These are phyloP conservation scores for Rhodotorula babjevae DNA, from an alignment of 768 basidiomycete genomes.

Conservation along the genomic window DNA sequence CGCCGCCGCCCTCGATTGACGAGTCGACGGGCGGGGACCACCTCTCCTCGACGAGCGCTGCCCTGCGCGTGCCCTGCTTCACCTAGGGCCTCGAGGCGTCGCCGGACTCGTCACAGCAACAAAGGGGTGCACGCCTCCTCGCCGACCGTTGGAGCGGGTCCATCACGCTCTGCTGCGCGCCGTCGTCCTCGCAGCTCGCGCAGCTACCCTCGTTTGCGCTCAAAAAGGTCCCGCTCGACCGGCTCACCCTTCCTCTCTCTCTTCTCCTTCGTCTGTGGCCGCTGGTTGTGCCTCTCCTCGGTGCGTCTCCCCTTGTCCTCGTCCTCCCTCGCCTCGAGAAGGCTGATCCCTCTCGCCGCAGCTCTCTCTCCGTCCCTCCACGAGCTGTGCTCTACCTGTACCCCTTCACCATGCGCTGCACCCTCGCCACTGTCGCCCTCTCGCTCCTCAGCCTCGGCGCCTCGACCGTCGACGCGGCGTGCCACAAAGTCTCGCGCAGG, in stretches of 20 bases:
- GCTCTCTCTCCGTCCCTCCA: neutral
- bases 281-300: neutral
- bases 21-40: no score
- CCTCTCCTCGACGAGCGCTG: no score
- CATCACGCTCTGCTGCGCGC: neutral
- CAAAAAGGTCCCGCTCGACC: neutral
- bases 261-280: neutral
- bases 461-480: constrained; percentile 6
- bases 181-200: neutral
- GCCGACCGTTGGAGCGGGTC: no score
- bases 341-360: neutral
- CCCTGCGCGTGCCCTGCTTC: no score
- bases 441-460: constrained; percentile 10
- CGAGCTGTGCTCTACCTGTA: neutral
- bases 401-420: neutral
- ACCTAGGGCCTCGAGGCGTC: no score
- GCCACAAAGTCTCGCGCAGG: neutral
- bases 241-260: neutral
- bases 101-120: no score
- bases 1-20: no score
- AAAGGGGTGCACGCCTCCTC: no score
- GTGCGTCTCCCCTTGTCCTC: neutral
- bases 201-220: no score
- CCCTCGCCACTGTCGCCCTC: constrained; percentile 6
- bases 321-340: neutral